Evolutionary conservation across 352 stramenopile species (phyloP), one percentile per base, ranked within the genome.

Genomic region (Pythium myriotylum): DNA sequence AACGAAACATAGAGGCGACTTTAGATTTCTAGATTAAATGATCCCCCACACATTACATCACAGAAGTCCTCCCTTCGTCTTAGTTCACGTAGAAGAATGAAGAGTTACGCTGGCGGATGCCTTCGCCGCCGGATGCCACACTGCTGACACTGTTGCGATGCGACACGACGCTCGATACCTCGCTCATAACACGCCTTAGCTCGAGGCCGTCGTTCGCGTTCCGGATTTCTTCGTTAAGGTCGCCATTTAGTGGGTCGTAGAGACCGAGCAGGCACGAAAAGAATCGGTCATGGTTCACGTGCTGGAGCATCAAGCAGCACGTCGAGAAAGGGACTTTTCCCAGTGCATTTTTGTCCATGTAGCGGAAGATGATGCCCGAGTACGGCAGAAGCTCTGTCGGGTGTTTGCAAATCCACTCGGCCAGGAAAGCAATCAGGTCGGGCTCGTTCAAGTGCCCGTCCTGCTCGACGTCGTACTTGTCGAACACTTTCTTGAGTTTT

Each of bases 211-310:
- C 81, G 35, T 76, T 70, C 1, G 77, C 73, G 46, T 73, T 73
- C 53, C 77, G 81, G 59, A 92, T 92, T 47, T 91, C 77, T 62
- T 92, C 74, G 62, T 94, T 94, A 22, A 88, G 71, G 14, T 73
- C 54, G 37, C 85, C 86, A 49, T 94, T 78, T 32, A 92, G 48
- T 14, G 81, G 79, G 62, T 95, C 86, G 70, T 95, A 95, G 14
- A 95, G 69, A 2, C 86, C 86, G 32, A 95, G 56, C 14, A 95
- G 58, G 59, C 84, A 92, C 26, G 84, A 93, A 62, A 95, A 92
- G 67, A 95, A 95, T 2, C 86, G 86, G 57, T 95, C 86, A 60
- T 93, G 86, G 66, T 95, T 89, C 42, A 93, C 86, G 53, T 95
- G 86, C 62, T 93, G 84, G 45, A 95, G 84, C 79, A 95, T 92